phyloP scores from a whole-genome alignment of 371 early-diverging fungal genomes.

The Mucor plumbeus region DNA sequence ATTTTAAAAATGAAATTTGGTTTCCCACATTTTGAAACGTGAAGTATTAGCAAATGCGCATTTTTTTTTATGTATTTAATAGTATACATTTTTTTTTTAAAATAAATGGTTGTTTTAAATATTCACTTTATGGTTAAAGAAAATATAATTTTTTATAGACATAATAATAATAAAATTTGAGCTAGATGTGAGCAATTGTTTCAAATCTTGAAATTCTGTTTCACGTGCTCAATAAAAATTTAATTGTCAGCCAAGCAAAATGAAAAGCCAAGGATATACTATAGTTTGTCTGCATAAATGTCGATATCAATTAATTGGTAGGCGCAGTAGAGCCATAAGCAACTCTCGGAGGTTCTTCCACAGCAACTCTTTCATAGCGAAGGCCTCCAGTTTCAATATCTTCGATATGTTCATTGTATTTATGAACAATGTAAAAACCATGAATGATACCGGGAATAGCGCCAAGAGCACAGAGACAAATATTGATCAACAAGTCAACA shows the following conservation, averaged over 20 bases:
- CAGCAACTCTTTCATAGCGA: constrained; percentile 45
- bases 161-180: too few species aligned
- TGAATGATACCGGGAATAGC: constrained; percentile 60
- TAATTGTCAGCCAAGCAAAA: constrained; percentile 1
- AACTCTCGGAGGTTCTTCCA: constrained; percentile 42
- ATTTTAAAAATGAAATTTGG: not conserved
- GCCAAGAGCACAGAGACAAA: constrained; percentile 68
- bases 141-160: too few species aligned
- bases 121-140: too few species aligned
- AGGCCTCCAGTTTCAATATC: constrained; percentile 53
- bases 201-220: too few species aligned
- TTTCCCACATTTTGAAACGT: not conserved
- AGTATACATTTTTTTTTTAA: not conserved
- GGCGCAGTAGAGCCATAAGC: constrained; percentile 21
- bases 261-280: not conserved
- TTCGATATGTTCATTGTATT: constrained; percentile 51
- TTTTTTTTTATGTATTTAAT: not conserved
- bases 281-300: not conserved
- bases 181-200: too few species aligned
- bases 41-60: not conserved
- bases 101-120: too few species aligned
- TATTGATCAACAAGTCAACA: constrained; percentile 70
- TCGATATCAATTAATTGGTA: not conserved
- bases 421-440: constrained; percentile 57
- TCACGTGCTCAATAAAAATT: not conserved